phyloP scores from a whole-genome alignment of 352 stramenopile genomes.

The Pythium sukuiense region DNA sequence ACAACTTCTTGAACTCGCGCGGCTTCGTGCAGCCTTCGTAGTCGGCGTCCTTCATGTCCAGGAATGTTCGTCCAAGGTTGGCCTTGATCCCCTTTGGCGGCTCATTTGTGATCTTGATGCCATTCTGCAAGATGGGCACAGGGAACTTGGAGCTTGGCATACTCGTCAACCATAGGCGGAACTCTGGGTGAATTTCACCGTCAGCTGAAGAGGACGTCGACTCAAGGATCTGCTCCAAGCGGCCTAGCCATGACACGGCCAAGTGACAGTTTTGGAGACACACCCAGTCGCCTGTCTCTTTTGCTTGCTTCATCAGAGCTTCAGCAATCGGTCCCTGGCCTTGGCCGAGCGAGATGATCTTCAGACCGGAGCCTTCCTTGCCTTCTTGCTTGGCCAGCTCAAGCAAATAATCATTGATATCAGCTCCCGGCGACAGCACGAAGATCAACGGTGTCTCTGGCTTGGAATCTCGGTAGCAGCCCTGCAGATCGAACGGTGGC shows the following conservation, averaged over 20 bases:
- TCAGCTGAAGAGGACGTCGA: constrained; percentile 39
- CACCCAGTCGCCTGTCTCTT: constrained; percentile 91
- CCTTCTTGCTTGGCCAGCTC: constrained; percentile 89
- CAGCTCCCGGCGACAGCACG: constrained; percentile 90
- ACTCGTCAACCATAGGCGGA: constrained; percentile 93
- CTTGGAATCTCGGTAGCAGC: constrained; percentile 92
- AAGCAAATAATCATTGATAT: constrained; percentile 94
- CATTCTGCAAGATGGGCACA: constrained; percentile 93
- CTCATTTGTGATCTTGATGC: constrained; percentile 96
- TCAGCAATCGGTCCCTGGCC: constrained; percentile 93
- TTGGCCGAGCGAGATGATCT: constrained; percentile 94
- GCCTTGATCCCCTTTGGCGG: constrained; percentile 90
- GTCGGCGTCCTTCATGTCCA: constrained; percentile 90
- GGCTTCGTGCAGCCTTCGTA: constrained; percentile 89
- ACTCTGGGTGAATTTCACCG: constrained; percentile 82
- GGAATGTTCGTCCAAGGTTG: constrained; percentile 92
- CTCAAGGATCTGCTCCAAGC: constrained; percentile 90
- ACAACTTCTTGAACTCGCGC: constrained; percentile 88
- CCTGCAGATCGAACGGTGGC: constrained; percentile 91
- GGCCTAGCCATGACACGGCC: constrained; percentile 88
- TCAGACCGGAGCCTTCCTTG: constrained; percentile 83
- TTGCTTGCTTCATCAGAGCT: constrained; percentile 88
- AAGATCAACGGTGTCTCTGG: constrained; percentile 93
- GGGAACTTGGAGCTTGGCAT: constrained; percentile 91
- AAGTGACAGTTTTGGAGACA: constrained; percentile 96